Evolutionary conservation across 805 yeast species (phyloP), one percentile per base, ranked within the genome.

Genomic region (Ogataea pignaliae): DNA sequence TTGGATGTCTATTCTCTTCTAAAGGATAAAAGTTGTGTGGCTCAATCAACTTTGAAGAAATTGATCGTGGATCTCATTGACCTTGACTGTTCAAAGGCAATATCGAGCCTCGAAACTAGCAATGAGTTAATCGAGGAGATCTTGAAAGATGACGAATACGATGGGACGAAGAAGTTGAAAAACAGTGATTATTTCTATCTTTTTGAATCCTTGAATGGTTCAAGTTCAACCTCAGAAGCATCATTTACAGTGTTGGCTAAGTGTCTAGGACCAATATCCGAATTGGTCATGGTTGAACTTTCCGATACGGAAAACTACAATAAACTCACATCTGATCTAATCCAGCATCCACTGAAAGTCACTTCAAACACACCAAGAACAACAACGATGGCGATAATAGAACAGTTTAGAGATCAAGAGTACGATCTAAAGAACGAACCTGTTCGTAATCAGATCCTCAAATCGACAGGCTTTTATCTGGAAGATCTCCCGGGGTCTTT

Each of bases 391-490:
- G 21, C 38, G 28, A 37, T 37, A 37, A 37, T 21, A 3, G 38
- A 37, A 42, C 30, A 16, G 41, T 33, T 37, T 30, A 37, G 15
- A 3, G 34, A 32, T 37, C 30, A 16, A 40, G 37, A 14, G 29
- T 42, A 10, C 4, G 18, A 12, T 30, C 38, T 16, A 11, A 48
- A 43, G n/a, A 28, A 29, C 3, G 37, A 46, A 11, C 34, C 39
- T 12, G 39, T 49, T 2, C 52, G 51, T 38, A 16, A 54, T 7
- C 29, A 44, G 16, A 37, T 58, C 8, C 21, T 61, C 10, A 50
- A 44, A 41, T 52, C 60, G 1, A 39, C 50, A n/a, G 65, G 60
- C 1, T 59, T 61, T 37, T 44, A 55, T 37, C 46, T 50, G 7
- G 29, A 41, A 3, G 61, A 63, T 37, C 35, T 64, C 18, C 33